Evolutionary conservation across 2,329 filamentous ascomycete genomes (phyloP).

Genomic region (Scedosporium aurantiacum): DNA sequence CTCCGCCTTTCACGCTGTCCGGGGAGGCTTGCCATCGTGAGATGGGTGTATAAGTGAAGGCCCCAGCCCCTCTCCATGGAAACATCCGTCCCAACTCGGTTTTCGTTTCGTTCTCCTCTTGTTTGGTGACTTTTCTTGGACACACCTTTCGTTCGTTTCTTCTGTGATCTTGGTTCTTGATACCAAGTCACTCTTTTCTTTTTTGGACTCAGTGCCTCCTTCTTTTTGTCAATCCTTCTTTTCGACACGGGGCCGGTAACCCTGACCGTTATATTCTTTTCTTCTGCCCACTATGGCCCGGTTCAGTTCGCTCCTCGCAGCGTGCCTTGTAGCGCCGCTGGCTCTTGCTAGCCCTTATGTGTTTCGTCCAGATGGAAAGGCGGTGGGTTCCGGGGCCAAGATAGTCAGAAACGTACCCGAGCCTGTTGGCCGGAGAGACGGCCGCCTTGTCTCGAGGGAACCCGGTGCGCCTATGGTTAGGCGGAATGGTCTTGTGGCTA

Average conservation of each 20-base stretch:
- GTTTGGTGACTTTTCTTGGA: not conserved
- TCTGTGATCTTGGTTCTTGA: conserved; percentile 6
- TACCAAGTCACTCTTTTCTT: not conserved
- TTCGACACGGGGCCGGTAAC: not conserved
- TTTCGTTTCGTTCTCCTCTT: not conserved
- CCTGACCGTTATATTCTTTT: conserved; percentile 1
- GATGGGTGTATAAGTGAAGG: not conserved
- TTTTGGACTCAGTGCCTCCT: conserved; percentile 4
- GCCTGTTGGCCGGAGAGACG: not conserved
- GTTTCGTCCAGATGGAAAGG: not conserved
- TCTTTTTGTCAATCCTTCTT: not conserved
- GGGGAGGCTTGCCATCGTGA: not conserved
- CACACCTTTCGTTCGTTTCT: not conserved
- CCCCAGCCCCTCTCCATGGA: not conserved
- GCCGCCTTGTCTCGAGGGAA: not conserved
- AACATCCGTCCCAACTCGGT: not conserved
- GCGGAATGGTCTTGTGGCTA: conserved; percentile 5
- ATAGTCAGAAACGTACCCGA: not conserved
- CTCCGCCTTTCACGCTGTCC: too few relatives aligned
- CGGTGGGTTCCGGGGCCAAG: not conserved
- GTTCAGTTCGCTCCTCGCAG: not conserved
- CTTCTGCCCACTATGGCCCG: conserved; percentile 1
- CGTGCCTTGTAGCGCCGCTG: conserved; percentile 1
- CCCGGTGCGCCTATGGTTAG: conserved; percentile 6
- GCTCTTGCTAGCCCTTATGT: conserved; percentile 1